Percentiles rank a stretch among this genome's conserved stretches.
phyloP scores from a whole-genome alignment of 2,329 filamentous ascomycete genomes.

The Xylariaceae sp. region DNA sequence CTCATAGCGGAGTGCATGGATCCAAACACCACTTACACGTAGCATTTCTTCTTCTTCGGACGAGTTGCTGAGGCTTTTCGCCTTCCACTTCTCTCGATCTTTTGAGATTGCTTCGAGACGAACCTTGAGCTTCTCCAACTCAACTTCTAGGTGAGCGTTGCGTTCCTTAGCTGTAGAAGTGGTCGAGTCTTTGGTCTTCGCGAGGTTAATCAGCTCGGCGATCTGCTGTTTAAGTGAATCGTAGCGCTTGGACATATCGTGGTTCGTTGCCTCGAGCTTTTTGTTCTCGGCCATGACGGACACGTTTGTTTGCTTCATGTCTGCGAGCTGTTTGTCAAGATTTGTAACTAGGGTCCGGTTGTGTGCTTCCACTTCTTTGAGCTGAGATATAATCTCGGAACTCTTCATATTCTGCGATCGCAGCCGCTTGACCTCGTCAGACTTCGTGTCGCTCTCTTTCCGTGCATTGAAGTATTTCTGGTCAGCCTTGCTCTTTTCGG shows the following conservation, averaged over 20 bases:
- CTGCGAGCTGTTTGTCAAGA: conserved; percentile 83
- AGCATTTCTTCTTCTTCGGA: conserved; percentile 80
- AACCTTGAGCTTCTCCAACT: conserved; percentile 73
- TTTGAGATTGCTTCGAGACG: conserved; percentile 74
- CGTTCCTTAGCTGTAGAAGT: conserved; percentile 48
- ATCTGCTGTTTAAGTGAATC: conserved; percentile 74
- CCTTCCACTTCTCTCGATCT: conserved; percentile 79
- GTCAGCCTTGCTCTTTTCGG: conserved; percentile 93
- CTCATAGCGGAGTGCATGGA: background rate
- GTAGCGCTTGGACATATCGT: conserved; percentile 62
- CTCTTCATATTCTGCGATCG: conserved; percentile 82
- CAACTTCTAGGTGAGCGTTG: conserved; percentile 60
- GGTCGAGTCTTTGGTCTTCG: conserved; percentile 68
- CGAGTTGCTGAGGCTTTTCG: conserved; percentile 73
- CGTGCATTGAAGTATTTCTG: conserved; percentile 97
- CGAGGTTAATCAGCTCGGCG: conserved; percentile 64
- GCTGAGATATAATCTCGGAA: conserved; percentile 84
- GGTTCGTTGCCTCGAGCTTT: conserved; percentile 63
- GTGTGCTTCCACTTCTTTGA: conserved; percentile 83
- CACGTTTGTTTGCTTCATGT: conserved; percentile 74
- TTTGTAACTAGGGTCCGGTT: conserved; percentile 72
- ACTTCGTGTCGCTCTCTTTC: conserved; percentile 84
- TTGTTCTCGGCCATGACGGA: conserved; percentile 66
- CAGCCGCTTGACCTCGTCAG: conserved; percentile 71
- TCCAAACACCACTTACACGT: conserved; percentile 57